Evolutionary conservation across 2,329 filamentous ascomycete genomes (phyloP).

Genomic region (Chaetomium sp.): DNA sequence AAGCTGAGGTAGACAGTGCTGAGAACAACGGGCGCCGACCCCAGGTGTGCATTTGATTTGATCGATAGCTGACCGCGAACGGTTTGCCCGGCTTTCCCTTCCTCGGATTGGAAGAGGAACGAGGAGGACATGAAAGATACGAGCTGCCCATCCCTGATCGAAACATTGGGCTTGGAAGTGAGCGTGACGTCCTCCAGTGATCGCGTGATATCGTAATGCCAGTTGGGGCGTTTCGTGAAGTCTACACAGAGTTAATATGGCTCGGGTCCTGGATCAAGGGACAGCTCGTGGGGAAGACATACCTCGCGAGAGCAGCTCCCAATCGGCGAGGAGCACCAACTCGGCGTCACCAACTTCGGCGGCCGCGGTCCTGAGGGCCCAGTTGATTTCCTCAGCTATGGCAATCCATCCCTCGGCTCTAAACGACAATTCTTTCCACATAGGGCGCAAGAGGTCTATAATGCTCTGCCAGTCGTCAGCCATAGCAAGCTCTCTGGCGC

Average conservation of each 20-base stretch:
- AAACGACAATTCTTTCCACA: conserved; percentile 61
- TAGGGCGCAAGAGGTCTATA: conserved; percentile 55
- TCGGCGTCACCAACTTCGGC: conserved; percentile 54
- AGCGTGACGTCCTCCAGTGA: conserved; percentile 55
- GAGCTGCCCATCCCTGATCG: conserved; percentile 50
- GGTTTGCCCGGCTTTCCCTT: conserved; percentile 63
- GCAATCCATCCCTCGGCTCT: conserved; percentile 62
- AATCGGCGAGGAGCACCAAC: conserved; percentile 63
- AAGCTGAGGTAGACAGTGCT: conserved; percentile 57
- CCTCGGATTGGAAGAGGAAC: conserved; percentile 60
- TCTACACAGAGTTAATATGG: conserved; percentile 42
- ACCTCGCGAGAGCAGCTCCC: conserved; percentile 65
- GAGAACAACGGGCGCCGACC: conserved; percentile 55
- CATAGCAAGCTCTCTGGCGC: conserved; percentile 57
- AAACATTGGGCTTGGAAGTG: conserved; percentile 52
- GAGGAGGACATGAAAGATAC: conserved; percentile 40
- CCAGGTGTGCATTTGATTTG: conserved; percentile 56
- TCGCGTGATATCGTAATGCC: conserved; percentile 63
- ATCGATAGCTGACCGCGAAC: conserved; percentile 61
- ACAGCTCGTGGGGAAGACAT: conserved; percentile 38
- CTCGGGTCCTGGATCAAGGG: conserved; percentile 15
- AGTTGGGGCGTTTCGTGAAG: conserved; percentile 57
- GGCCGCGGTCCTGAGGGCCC: conserved; percentile 62
- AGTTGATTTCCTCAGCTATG: conserved; percentile 61
- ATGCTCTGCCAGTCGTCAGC: conserved; percentile 56